phyloP scores from a whole-genome alignment of 2,329 filamentous ascomycete genomes.

The Monosporascus sp. region DNA sequence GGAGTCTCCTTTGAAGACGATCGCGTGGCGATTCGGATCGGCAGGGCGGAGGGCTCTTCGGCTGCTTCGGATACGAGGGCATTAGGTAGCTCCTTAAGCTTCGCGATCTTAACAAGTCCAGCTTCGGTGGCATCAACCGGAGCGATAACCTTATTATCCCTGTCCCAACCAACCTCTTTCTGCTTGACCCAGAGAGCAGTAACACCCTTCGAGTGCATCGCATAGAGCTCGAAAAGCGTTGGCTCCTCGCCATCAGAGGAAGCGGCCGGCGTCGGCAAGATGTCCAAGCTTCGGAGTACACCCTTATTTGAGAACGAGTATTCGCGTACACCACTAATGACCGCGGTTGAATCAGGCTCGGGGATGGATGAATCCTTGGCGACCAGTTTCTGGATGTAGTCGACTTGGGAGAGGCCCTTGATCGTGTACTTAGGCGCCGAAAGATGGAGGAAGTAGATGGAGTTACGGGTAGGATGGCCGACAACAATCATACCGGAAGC shows the following conservation, averaged over 20 bases:
- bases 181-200: constrained; percentile 83
- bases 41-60: constrained; percentile 33
- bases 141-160: constrained; percentile 80
- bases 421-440: constrained; percentile 92
- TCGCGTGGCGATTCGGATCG: constrained; percentile 20
- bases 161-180: constrained; percentile 85
- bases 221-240: constrained; percentile 88
- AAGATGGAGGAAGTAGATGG: constrained; percentile 92
- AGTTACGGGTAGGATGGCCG: constrained; percentile 94
- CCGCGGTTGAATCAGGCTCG: constrained; percentile 88
- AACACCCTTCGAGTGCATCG: constrained; percentile 97
- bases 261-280: constrained; percentile 68
- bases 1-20: constrained; percentile 23
- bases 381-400: constrained; percentile 75
- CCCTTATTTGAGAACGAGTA: constrained; percentile 88
- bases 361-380: constrained; percentile 68
- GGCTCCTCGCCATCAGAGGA: constrained; percentile 61
- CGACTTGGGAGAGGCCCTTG: constrained; percentile 76
- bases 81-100: constrained; percentile 53
- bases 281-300: constrained; percentile 81
- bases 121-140: constrained; percentile 71
- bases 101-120: constrained; percentile 69
- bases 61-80: constrained; percentile 41
- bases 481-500: constrained; percentile 89
- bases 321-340: constrained; percentile 94